These are phyloP conservation scores for Melanopsichium pennsylvanicum DNA, from an alignment of 1,284 basidiomycete genomes.

Conservation along the genomic window DNA sequence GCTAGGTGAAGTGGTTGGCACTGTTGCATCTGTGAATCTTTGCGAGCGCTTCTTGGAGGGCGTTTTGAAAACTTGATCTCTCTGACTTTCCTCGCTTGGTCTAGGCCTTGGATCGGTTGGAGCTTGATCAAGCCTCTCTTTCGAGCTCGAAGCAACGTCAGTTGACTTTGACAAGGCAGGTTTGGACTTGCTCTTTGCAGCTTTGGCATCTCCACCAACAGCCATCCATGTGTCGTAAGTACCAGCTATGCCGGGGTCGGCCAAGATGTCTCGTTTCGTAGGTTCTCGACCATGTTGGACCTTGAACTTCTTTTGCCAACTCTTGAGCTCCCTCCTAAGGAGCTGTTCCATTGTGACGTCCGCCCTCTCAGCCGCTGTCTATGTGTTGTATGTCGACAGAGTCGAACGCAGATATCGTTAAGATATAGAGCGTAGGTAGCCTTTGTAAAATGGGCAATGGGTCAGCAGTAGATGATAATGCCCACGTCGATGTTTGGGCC, in stretches of 20 bases:
- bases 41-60: conserved; percentile 17
- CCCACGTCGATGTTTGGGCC: too few species aligned
- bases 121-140: conserved; percentile 14
- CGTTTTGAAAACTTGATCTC: conserved; percentile 20
- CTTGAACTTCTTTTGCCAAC: conserved; percentile 42
- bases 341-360: conserved; percentile 33
- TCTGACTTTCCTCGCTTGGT: background rate
- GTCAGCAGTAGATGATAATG: too few species aligned
- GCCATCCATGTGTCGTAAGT: conserved; percentile 58
- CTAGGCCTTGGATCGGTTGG: too few species aligned
- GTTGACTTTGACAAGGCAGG: background rate
- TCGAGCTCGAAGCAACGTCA: conserved; percentile 10
- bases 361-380: too few species aligned
- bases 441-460: too few species aligned
- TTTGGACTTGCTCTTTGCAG: conserved; percentile 1
- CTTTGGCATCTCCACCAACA: conserved; percentile 22
- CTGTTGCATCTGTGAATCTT: background rate
- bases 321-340: conserved; percentile 47
- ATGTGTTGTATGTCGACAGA: too few species aligned
- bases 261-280: conserved; percentile 52
- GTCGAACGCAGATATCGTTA: too few species aligned
- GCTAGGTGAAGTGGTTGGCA: background rate
- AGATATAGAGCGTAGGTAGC: too few species aligned
- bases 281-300: conserved; percentile 53
- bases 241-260: conserved; percentile 45